phyloP scores from a whole-genome alignment of 2,329 filamentous ascomycete genomes.

The Ophiocordyceps unilateralis region DNA sequence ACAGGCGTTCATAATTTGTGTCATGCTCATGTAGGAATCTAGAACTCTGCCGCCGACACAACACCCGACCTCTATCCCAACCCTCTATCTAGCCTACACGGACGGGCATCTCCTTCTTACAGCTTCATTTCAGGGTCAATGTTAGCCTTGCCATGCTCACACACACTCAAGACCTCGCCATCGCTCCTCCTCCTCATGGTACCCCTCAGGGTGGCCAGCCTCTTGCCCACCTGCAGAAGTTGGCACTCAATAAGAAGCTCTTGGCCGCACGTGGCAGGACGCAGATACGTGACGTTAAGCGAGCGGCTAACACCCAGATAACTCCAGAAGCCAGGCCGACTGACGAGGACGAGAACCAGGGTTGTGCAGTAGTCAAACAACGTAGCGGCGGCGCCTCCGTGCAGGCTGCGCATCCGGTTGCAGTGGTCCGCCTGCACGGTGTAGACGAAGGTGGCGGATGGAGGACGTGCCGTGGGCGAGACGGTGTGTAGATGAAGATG shows the following conservation, averaged over 20 bases:
- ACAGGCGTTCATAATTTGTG: too few species aligned
- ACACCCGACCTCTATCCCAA: too few species aligned
- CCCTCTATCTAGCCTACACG: too few species aligned
- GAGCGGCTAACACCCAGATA: slow-evolving; percentile 47
- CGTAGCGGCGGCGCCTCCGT: slow-evolving; percentile 46
- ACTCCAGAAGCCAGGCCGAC: slow-evolving; percentile 42
- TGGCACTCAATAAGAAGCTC: slow-evolving; percentile 37
- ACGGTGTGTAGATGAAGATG: slow-evolving; percentile 22
- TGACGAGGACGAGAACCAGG: slow-evolving; percentile 36
- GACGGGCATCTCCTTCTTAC: slow-evolving; percentile 2
- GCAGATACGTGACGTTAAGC: slow-evolving; percentile 49
- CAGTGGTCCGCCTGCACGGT: slow-evolving; percentile 31
- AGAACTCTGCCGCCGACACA: too few species aligned
- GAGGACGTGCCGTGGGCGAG: slow-evolving; percentile 15
- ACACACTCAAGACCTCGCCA: slow-evolving; percentile 35
- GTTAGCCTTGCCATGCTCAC: slow-evolving; percentile 49
- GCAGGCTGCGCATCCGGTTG: slow-evolving; percentile 37
- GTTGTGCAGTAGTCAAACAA: slow-evolving; percentile 52
- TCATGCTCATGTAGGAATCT: too few species aligned
- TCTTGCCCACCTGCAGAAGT: slow-evolving; percentile 38
- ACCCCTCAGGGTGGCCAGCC: slow-evolving; percentile 33
- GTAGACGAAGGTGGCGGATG: slow-evolving; percentile 27
- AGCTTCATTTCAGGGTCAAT: slow-evolving; percentile 28
- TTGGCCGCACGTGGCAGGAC: slow-evolving; percentile 36
- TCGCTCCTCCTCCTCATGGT: slow-evolving; percentile 35